Evolutionary conservation across 768 basidiomycete species (phyloP), one percentile per base, ranked within the genome.

Genomic region (Coprinopsis strossmayeri): DNA sequence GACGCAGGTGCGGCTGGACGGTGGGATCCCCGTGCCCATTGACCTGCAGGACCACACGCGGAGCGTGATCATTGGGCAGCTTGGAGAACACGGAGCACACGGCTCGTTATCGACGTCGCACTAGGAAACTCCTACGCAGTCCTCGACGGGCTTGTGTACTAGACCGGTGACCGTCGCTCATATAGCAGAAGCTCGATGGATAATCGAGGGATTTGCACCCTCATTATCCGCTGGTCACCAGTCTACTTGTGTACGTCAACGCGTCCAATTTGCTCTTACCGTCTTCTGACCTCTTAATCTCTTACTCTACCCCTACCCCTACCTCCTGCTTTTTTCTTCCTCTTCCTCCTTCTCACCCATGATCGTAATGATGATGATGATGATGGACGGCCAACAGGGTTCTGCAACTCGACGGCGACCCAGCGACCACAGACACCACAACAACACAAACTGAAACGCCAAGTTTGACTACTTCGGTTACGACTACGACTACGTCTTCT

Each of bases 241-340:
- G n/a, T n/a, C n/a, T n/a, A n/a, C n/a, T n/a, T n/a, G 34, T 50
- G 49, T 50, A 45, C 37, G 49, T 49, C 18, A 24, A 27, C 5
- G 15, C 32, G 25, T 20, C 44, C 25, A 18, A 27, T 30, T 42
- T 18, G 3, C 10, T 25, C 40, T n/a, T 25, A 5, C 21, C 9
- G 11, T 23, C 10, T 23, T 9, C 18, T 42, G 3, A 11, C 17
- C 18, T 38, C 18, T 9, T 12, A 9, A 13, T 38, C 18, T 38
- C 12, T 9, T 9, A 32, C 37, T 20, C 10, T 18, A 18, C 10
- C 17, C 37, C 18, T 17, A 10, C 5, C 37, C 37, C 18, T 38
- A n/a, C n/a, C n/a, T n/a, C n/a, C n/a, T n/a, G n/a, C n/a, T n/a
- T n/a, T n/a, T n/a, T n/a, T n/a, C n/a, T n/a, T n/a, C n/a, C n/a